These are phyloP conservation scores for Neoboletus subvelutipes DNA, from an alignment of 768 basidiomycete genomes.

Conservation along the genomic window DNA sequence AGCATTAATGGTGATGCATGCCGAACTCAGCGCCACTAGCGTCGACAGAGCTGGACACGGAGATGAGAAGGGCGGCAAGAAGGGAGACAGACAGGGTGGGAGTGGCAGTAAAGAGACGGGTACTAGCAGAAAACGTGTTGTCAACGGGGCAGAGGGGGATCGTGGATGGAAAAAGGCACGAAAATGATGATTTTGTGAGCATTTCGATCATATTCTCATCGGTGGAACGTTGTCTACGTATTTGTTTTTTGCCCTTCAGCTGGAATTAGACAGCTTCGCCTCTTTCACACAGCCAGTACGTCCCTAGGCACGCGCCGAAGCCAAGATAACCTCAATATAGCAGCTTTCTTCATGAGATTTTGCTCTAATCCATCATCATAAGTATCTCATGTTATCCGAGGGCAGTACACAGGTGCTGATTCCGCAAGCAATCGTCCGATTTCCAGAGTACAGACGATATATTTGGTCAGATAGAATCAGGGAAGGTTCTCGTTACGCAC, in stretches of 20 bases:
- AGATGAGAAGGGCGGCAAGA: conserved; percentile 2
- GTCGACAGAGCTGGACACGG: not conserved
- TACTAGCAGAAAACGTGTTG: conserved; percentile 18
- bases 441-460: conserved; percentile 1
- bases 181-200: conserved; percentile 2
- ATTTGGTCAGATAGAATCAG: conserved; percentile 3
- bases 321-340: not conserved
- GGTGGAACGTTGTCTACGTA: not conserved
- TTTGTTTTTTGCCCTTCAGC: not conserved
- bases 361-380: not conserved
- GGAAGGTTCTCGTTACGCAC: not conserved
- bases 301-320: not conserved
- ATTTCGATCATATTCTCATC: not conserved
- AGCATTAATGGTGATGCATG: conserved; percentile 5
- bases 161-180: conserved; percentile 23
- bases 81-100: not conserved
- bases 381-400: not conserved
- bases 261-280: not conserved
- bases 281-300: not conserved
- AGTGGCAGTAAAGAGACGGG: not conserved
- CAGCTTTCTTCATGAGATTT: not conserved
- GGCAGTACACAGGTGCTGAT: not conserved
- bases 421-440: not conserved
- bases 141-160: conserved; percentile 1
- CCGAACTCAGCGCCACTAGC: not conserved